phyloP scores from a whole-genome alignment of 768 basidiomycete genomes.

The Boletus vermiculosoides region DNA sequence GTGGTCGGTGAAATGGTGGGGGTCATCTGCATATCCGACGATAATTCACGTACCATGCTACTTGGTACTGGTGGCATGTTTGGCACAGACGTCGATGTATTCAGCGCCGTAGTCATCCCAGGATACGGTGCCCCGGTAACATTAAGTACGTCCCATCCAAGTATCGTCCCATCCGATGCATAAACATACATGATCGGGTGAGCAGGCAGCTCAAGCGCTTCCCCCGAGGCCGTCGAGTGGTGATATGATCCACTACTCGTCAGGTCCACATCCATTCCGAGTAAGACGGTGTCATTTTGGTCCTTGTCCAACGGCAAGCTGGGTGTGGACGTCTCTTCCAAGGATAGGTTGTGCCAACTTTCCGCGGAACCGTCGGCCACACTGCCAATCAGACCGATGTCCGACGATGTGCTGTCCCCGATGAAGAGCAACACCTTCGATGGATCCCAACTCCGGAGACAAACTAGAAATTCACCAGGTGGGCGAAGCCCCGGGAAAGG shows the following conservation, averaged over 20 bases:
- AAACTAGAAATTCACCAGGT: constrained; percentile 42
- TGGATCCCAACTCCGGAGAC: constrained; percentile 45
- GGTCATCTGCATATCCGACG: constrained; percentile 32
- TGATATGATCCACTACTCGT: constrained; percentile 46
- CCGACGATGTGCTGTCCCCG: constrained; percentile 51
- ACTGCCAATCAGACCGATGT: constrained; percentile 47
- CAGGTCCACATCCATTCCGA: constrained; percentile 65
- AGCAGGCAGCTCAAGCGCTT: constrained; percentile 42
- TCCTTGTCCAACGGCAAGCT: constrained; percentile 67
- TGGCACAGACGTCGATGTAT: constrained; percentile 8
- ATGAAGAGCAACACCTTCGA: constrained; percentile 42
- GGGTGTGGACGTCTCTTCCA: constrained; percentile 52
- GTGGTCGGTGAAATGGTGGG: constrained; percentile 23
- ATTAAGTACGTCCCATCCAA: constrained; percentile 70
- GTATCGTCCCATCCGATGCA: constrained; percentile 74
- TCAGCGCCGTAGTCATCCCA: constrained; percentile 43
- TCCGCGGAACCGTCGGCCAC: constrained; percentile 31
- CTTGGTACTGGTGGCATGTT: constrained; percentile 12
- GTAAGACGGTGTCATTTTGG: constrained; percentile 65
- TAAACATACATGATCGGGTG: constrained; percentile 72
- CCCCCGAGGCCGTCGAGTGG: constrained; percentile 41
- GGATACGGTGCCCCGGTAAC: constrained; percentile 51
- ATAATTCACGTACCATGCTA: constrained; percentile 28
- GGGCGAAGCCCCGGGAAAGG: constrained; percentile 47
- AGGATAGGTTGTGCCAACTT: constrained; percentile 43